Evolutionary conservation across 169 alveolate genomes (phyloP).

Genomic region (Amoebophrya sp.): DNA sequence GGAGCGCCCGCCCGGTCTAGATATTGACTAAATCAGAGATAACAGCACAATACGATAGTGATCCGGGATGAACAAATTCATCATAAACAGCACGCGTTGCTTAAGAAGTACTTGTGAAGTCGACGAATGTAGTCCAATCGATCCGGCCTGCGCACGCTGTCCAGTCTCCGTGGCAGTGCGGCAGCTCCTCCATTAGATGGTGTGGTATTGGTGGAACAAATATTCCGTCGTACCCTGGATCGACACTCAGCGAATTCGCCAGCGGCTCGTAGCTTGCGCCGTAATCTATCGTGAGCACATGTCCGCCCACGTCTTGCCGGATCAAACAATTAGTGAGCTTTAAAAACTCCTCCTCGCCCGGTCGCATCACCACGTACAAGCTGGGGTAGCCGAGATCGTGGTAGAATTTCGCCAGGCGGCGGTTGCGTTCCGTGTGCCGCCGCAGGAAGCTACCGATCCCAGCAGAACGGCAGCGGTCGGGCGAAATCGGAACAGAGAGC

Average conservation of each 20-base stretch:
- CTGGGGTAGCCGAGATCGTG: not conserved
- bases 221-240: not conserved
- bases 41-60: no score
- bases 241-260: not conserved
- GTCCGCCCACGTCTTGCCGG: not conserved
- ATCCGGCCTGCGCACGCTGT: not conserved
- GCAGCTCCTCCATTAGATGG: not conserved
- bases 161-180: slow-evolving; percentile 12
- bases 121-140: slow-evolving; percentile 9
- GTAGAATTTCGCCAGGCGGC: not conserved
- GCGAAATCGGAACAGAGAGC: not conserved
- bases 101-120: slow-evolving; percentile 6
- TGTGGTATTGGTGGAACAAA: slow-evolving; percentile 5
- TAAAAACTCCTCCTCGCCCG: slow-evolving; percentile 8
- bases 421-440: not conserved
- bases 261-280: slow-evolving; percentile 12
- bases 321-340: not conserved
- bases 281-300: not conserved
- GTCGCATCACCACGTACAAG: slow-evolving; percentile 3
- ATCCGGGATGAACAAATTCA: no score
- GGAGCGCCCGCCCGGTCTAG: no score
- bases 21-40: no score
- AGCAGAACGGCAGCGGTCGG: not conserved
- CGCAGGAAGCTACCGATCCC: not conserved
- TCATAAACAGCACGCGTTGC: no score